These are phyloP conservation scores for Trypanosoma congolense DNA, from an alignment of 208 protist genomes.

Conservation along the genomic window DNA sequence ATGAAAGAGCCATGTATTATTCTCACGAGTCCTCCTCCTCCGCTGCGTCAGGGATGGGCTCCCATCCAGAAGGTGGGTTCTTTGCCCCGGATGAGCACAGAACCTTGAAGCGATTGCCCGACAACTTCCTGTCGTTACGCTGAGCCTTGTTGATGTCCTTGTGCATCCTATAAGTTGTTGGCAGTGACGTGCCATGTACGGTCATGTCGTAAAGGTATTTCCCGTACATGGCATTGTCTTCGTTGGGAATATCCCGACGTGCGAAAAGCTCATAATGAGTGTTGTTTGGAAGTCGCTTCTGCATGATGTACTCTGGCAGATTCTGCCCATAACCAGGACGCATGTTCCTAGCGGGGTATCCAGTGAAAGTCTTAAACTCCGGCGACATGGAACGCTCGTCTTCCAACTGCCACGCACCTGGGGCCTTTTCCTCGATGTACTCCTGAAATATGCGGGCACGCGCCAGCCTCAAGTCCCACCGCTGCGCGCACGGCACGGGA, in stretches of 20 bases:
- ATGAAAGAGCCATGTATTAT: neutral
- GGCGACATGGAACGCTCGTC: slow-evolving; percentile 88
- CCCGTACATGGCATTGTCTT: slow-evolving; percentile 90
- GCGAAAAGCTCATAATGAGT: slow-evolving; percentile 89
- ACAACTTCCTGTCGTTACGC: slow-evolving; percentile 87
- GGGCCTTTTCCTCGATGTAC: slow-evolving; percentile 86
- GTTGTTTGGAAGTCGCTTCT: slow-evolving; percentile 87
- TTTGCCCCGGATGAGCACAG: slow-evolving; percentile 69
- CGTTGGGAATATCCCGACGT: slow-evolving; percentile 79
- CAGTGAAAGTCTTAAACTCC: slow-evolving; percentile 87
- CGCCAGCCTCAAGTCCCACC: slow-evolving; percentile 83
- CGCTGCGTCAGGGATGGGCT: slow-evolving; percentile 70
- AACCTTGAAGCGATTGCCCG: slow-evolving; percentile 83
- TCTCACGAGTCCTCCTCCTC: slow-evolving; percentile 56
- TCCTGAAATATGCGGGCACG: slow-evolving; percentile 85
- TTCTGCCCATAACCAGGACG: slow-evolving; percentile 84
- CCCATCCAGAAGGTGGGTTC: slow-evolving; percentile 76
- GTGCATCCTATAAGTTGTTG: slow-evolving; percentile 85
- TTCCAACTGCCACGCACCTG: slow-evolving; percentile 86
- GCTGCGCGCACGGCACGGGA: slow-evolving; percentile 79
- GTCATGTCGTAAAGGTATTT: slow-evolving; percentile 86
- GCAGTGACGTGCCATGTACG: slow-evolving; percentile 81
- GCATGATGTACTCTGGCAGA: slow-evolving; percentile 82
- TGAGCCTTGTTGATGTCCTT: slow-evolving; percentile 90
- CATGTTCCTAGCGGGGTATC: slow-evolving; percentile 82